These are phyloP conservation scores for Austroboletus olivaceoglutinosus DNA, from an alignment of 1,284 basidiomycete species.

Conservation along the genomic window DNA sequence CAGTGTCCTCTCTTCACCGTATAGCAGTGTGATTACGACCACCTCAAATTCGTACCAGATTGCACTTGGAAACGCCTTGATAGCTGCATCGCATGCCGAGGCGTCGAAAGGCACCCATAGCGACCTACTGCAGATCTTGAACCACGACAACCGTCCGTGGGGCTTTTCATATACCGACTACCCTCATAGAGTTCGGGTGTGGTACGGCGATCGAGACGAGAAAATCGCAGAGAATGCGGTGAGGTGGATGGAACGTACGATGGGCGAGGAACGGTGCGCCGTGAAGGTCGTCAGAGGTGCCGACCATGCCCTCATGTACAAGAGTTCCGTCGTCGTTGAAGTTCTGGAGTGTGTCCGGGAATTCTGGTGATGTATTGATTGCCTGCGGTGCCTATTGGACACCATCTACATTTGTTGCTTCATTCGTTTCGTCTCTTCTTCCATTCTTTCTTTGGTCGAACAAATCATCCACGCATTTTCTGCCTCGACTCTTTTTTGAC, in stretches of 20 bases:
- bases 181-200: slow-evolving; percentile 78
- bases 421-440: slow-evolving; percentile 21
- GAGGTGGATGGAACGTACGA: slow-evolving; percentile 85
- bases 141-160: slow-evolving; percentile 82
- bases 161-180: slow-evolving; percentile 81
- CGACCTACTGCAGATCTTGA: slow-evolving; percentile 88
- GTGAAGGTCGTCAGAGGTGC: slow-evolving; percentile 85
- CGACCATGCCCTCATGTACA: slow-evolving; percentile 92
- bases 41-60: slow-evolving; percentile 55
- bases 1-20: slow-evolving; percentile 40
- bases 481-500: slow-evolving; percentile 4
- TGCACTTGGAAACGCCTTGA: slow-evolving; percentile 79
- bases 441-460: slow-evolving; percentile 15
- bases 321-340: slow-evolving; percentile 82
- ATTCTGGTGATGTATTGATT: slow-evolving; percentile 48
- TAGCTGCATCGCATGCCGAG: slow-evolving; percentile 93
- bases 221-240: slow-evolving; percentile 87
- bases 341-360: slow-evolving; percentile 72
- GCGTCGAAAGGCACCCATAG: slow-evolving; percentile 87
- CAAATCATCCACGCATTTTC: slow-evolving; percentile 5
- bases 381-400: slow-evolving; percentile 2
- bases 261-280: slow-evolving; percentile 72
- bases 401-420: slow-evolving; percentile 14
- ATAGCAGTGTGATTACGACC: slow-evolving; percentile 35
- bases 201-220: slow-evolving; percentile 94